Evolutionary conservation across 176 grass and related monocot species (phyloP), one percentile per base, ranked within the genome.

Genomic region (Avena eriantha): DNA sequence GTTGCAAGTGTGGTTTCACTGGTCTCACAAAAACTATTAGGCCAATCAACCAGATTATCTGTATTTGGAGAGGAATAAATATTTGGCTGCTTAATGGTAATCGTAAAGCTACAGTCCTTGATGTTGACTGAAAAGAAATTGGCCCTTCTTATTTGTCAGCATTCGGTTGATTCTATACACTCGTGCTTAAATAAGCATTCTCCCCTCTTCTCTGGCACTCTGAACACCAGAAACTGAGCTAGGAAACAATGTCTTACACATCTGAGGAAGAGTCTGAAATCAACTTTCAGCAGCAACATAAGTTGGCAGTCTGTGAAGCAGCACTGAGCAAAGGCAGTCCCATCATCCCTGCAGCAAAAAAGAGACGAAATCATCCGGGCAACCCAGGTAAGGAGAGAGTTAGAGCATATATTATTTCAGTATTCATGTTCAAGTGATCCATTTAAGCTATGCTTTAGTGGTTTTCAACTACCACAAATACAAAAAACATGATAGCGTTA

Each of bases 141-240:
- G 16, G 8, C 16, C 26, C 10, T 46, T 72, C 19, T 43, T 22
- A 72, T 72, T 71, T 72, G 69, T 46, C 39, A 46, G 69, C 19
- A 22, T 46, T 18, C 21, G 4, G 39, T 72, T 72, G 10, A 54
- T 77, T 77, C 49, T 49, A 55, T 35, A 21, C 73, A 24, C 48
- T 77, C 74, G 56, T 35, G 74, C 74, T 77, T 77, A 77, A 77
- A 77, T 77, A 51, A 55, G 49, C 74, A 53, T 33, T 77, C 74
- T 34, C 48, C 24, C 55, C 74, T 54, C 74, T 55, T 77, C 9
- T 36, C 66, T 31, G 49, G 73, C 49, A 76, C 73, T 19, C 26
- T 16, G 15, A 35, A 77, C 47, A 77, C 26, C 73, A 51, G 24
- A 18, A 55, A 55, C 74, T 56, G 74, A 77, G 49, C 74, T 21